Percentiles rank a stretch among this genome's conserved stretches.
phyloP scores from a whole-genome alignment of 208 protist genomes.

The Crithidia mellificae region DNA sequence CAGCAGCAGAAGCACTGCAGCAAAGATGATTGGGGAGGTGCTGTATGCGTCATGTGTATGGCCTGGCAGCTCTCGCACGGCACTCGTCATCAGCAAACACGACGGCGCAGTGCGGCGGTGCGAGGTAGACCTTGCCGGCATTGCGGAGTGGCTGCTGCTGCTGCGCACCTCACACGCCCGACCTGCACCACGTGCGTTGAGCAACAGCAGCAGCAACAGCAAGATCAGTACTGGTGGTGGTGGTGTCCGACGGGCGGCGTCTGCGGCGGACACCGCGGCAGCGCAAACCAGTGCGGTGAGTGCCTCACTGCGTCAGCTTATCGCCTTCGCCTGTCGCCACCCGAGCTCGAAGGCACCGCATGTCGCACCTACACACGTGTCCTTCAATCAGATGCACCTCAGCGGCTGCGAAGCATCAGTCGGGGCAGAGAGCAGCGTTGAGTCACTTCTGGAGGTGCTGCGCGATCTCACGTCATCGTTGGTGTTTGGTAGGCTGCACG shows the following conservation, averaged over 20 bases:
- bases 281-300: neutral
- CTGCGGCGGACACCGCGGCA: neutral
- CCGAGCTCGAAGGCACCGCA: neutral
- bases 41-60: constrained; percentile 17
- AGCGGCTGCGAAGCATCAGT: too few relatives aligned
- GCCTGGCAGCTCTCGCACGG: constrained; percentile 8
- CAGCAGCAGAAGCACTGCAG: too few relatives aligned
- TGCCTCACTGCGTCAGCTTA: constrained; percentile 1
- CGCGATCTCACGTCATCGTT: neutral
- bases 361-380: too few relatives aligned
- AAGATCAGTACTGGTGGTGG: neutral
- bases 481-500: neutral
- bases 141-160: constrained; percentile 28
- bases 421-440: neutral
- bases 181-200: neutral
- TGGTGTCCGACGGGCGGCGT: neutral
- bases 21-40: too few relatives aligned
- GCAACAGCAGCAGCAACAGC: neutral
- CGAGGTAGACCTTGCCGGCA: constrained; percentile 2
- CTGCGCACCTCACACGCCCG: neutral
- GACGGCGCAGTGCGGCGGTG: constrained; percentile 19
- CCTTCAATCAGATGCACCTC: too few relatives aligned
- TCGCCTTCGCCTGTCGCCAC: constrained; percentile 14
- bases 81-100: constrained; percentile 4
- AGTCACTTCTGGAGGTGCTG: neutral